Conservation (phyloP, 2,329 filamentous ascomycete genomes). For the Bipolaris sorokiniana region DNA sequence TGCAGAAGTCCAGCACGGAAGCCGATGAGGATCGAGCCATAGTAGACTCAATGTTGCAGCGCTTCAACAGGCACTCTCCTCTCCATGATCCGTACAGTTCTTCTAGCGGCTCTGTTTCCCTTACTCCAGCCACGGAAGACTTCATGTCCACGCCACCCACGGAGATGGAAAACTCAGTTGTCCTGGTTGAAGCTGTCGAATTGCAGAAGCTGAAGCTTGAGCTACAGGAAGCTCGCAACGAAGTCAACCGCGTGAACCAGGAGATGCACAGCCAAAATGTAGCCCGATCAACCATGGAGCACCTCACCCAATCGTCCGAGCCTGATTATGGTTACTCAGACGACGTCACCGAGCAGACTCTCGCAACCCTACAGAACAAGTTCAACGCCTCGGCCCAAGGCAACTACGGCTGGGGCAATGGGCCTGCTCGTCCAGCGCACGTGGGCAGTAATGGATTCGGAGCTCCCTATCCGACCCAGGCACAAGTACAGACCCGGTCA, state of each 20-base stretch:
- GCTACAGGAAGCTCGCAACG: constrained; percentile 71
- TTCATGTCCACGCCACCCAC: constrained; percentile 49
- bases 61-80: constrained; percentile 65
- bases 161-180: constrained; percentile 30
- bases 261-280: constrained; percentile 71
- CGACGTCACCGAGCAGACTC: constrained; percentile 59
- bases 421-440: constrained; percentile 33
- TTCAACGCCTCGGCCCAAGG: constrained; percentile 57
- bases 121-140: constrained; percentile 66
- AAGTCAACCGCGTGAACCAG: constrained; percentile 73
- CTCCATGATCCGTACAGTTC: constrained; percentile 62
- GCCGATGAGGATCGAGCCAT: constrained; percentile 35
- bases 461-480: constrained; percentile 25
- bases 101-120: constrained; percentile 65
- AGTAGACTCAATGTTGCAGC: constrained; percentile 72
- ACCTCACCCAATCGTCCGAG: constrained; percentile 60
- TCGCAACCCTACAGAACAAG: constrained; percentile 57
- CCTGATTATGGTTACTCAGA: constrained; percentile 54
- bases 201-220: constrained; percentile 72
- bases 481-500: constrained; percentile 23
- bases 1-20: constrained; percentile 57
- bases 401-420: constrained; percentile 44
- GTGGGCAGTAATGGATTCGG: constrained; percentile 34
- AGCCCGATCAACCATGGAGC: constrained; percentile 64
- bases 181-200: constrained; percentile 60